Evolutionary conservation across 164 flowering plant genomes (phyloP), one percentile per base, ranked within the genome.

Genomic region (Annona cherimola): DNA sequence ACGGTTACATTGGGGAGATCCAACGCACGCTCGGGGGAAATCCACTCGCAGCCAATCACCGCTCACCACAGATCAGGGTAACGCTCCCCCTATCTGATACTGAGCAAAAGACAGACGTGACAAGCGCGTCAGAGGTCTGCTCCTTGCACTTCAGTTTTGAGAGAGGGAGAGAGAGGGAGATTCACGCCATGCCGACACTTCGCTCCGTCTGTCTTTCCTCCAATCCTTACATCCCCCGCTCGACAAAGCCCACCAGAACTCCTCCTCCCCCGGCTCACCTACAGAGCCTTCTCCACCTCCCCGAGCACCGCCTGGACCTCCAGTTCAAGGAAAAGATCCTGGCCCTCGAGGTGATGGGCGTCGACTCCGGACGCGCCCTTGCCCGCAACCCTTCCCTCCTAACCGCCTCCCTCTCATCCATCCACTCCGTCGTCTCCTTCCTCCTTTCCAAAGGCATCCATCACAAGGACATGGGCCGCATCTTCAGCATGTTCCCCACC

Each of bases 331-430:
- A 95, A 71, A 95, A 91, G 69, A 83, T 95, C 75, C 78, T 95
- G 2, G 93, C 97, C 80, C 87, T 95, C n/a, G 99, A 95, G 73
- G 74, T 95, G 73, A 86, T 95, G 85, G 99, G 99, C 8, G 85
- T 95, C 18, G 93, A 95, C 74, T 79, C 98, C 4, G 90, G 97
- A 35, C 88, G 79, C 42, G 99, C 96, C 2, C 80, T 95, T n/a
- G 73, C 97, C 18, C 84, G 79, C 45, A 93, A 93, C 86, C 98
- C 97, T 0, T 83, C 86, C 65, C 93, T 96, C 66, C 96, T 78
- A 74, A 20, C 79, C 2, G 88, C 92, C 20, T 70, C 97, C 16
- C 90, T 93, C 14, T 67, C 83, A 14, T 85, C 98, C 76, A 87
- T 95, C 73, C 81, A 96, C 72, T 73, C 81, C 61, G 74, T 93